Conservation (phyloP, 148 eudicot genomes). For the Nepenthes mirabilis region DNA sequence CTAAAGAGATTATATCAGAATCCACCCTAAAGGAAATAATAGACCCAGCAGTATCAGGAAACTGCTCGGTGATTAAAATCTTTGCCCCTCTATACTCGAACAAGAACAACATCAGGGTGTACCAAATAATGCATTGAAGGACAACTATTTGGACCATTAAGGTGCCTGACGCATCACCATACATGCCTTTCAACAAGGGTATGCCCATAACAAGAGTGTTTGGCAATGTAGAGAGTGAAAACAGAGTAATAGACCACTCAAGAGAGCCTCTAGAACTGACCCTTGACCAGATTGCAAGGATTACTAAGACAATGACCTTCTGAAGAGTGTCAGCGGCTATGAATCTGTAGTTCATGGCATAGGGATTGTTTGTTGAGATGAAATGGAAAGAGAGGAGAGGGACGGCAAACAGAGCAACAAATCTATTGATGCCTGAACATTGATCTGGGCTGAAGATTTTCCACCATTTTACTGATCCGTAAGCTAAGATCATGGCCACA, state of each 20-base stretch:
- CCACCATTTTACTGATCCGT: conserved; percentile 95
- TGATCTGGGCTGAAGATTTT: conserved; percentile 75
- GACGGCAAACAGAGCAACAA: conserved; percentile 74
- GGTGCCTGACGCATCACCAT: conserved; percentile 52
- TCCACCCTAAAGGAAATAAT: conserved; percentile 60
- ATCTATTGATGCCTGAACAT: conserved; percentile 82
- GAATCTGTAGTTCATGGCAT: conserved; percentile 68
- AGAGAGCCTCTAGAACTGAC: conserved; percentile 45
- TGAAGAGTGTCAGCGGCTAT: conserved; percentile 76
- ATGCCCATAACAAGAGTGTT: conserved; percentile 91
- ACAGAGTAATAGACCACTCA: conserved; percentile 74
- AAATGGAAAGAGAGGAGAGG: conserved; percentile 77
- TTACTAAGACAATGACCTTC: conserved; percentile 45
- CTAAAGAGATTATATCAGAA: conserved; percentile 53
- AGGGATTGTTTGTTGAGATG: conserved; percentile 69
- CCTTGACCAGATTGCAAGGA: conserved; percentile 47
- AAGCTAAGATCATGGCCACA: conserved; percentile 89
- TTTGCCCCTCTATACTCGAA: conserved; percentile 78
- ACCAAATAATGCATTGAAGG: conserved; percentile 73
- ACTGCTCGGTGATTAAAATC: conserved; percentile 55
- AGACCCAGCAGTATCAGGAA: conserved; percentile 57
- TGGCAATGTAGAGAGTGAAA: conserved; percentile 63
- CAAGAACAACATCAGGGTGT: conserved; percentile 63
- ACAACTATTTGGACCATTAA: conserved; percentile 84
- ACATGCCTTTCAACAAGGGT: conserved; percentile 71